Evolutionary conservation across 1,284 basidiomycete genomes (phyloP).

Genomic region (Neotropicomus parvogracilis): DNA sequence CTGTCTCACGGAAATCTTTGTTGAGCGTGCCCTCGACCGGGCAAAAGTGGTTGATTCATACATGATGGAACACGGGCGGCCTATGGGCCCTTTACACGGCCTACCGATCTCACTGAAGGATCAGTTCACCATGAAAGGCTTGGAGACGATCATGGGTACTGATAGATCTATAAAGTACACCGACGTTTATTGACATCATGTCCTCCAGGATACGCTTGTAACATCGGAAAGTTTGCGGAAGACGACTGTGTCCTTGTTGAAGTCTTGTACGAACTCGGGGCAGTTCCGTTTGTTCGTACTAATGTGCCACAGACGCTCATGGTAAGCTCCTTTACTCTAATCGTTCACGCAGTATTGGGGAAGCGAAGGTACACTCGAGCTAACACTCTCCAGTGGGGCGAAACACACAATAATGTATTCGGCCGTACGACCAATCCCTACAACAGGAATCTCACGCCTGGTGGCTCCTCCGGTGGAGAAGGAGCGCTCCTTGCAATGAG

Average conservation of each 20-base stretch:
- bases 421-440: conserved; percentile 67
- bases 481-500: conserved; percentile 57
- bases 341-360: neutral
- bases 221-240: conserved; percentile 54
- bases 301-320: conserved; percentile 71
- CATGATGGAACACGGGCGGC: conserved; percentile 29
- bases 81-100: conserved; percentile 55
- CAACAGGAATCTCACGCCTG: conserved; percentile 52
- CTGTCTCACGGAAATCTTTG: conserved; percentile 68
- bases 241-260: conserved; percentile 57
- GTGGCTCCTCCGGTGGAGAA: conserved; percentile 68
- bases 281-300: conserved; percentile 68
- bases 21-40: conserved; percentile 53
- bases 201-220: conserved; percentile 51
- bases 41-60: conserved; percentile 59
- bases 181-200: neutral
- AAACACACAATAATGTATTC: conserved; percentile 64
- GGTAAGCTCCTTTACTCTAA: conserved; percentile 34
- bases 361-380: neutral
- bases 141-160: conserved; percentile 53
- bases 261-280: conserved; percentile 57
- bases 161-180: neutral
- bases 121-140: conserved; percentile 52
- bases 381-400: conserved; percentile 47
- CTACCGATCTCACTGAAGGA: conserved; percentile 63